Conservation (phyloP, 805 yeast species). For the Starmera caribaea region DNA sequence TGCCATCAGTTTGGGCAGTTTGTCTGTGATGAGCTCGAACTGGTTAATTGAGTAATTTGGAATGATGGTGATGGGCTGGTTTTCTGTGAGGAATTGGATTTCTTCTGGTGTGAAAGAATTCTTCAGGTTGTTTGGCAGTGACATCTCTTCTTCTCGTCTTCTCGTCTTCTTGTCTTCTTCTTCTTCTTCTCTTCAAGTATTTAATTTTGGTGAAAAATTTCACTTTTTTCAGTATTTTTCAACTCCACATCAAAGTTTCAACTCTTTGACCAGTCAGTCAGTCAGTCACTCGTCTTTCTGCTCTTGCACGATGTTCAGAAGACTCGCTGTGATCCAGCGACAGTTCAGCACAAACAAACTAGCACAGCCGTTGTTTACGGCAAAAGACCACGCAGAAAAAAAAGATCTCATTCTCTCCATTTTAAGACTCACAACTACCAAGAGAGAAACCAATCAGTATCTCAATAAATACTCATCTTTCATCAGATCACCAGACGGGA, state of each 20-base stretch:
- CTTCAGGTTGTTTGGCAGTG: constrained; percentile 46
- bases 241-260: too few species aligned
- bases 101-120: constrained; percentile 65
- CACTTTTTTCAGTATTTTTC: too few species aligned
- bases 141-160: too few species aligned
- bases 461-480: constrained; percentile 55
- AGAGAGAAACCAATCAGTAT: constrained; percentile 82
- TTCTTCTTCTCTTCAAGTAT: too few species aligned
- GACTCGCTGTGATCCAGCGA: too few species aligned
- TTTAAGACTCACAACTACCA: constrained; percentile 83
- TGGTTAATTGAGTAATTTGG: constrained; percentile 68
- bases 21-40: constrained; percentile 55
- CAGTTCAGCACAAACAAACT: too few species aligned
- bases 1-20: constrained; percentile 52
- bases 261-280: too few species aligned
- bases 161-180: too few species aligned
- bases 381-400: constrained; percentile 30
- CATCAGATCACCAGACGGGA: constrained; percentile 18
- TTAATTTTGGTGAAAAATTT: too few species aligned
- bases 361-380: constrained; percentile 2
- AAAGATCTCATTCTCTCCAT: constrained; percentile 75
- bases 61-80: constrained; percentile 60
- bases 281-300: too few species aligned
- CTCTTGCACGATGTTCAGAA: too few species aligned
- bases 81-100: constrained; percentile 77